These are phyloP conservation scores for Rhynchospora pubera DNA, from an alignment of 176 grass and related monocot genomes.

Conservation along the genomic window DNA sequence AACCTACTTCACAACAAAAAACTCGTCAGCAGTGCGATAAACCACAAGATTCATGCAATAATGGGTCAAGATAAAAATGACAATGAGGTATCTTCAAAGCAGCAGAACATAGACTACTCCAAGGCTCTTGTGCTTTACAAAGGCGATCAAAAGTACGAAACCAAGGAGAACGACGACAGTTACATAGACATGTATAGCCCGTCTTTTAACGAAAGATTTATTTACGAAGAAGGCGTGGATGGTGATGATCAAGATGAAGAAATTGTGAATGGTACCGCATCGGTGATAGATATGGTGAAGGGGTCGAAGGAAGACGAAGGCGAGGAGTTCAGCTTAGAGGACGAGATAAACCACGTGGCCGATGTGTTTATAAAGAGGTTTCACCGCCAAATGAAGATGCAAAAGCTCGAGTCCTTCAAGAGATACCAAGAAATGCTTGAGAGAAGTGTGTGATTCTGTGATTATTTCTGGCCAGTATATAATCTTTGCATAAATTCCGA, in stretches of 20 bases:
- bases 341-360: constrained; percentile 86
- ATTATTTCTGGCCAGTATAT: background rate
- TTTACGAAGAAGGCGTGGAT: constrained; percentile 42
- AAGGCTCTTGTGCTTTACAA: constrained; percentile 50
- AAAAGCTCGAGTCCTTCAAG: constrained; percentile 98
- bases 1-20: constrained; percentile 65
- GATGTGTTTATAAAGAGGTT: constrained; percentile 90
- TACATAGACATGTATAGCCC: background rate
- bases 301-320: constrained; percentile 48
- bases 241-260: constrained; percentile 42
- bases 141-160: background rate
- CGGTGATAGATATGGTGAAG: constrained; percentile 79
- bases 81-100: background rate
- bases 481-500: background rate
- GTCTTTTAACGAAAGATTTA: constrained; percentile 29
- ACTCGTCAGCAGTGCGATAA: constrained; percentile 59
- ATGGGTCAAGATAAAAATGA: constrained; percentile 35
- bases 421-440: constrained; percentile 80
- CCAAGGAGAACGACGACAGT: background rate
- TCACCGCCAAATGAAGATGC: constrained; percentile 69
- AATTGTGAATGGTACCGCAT: constrained; percentile 48
- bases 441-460: constrained; percentile 17
- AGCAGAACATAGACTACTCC: constrained; percentile 9
- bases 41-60: constrained; percentile 84
- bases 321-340: constrained; percentile 62